Conservation (phyloP, 1,139 yeast species). For the Tardiomyces digboiensis region DNA sequence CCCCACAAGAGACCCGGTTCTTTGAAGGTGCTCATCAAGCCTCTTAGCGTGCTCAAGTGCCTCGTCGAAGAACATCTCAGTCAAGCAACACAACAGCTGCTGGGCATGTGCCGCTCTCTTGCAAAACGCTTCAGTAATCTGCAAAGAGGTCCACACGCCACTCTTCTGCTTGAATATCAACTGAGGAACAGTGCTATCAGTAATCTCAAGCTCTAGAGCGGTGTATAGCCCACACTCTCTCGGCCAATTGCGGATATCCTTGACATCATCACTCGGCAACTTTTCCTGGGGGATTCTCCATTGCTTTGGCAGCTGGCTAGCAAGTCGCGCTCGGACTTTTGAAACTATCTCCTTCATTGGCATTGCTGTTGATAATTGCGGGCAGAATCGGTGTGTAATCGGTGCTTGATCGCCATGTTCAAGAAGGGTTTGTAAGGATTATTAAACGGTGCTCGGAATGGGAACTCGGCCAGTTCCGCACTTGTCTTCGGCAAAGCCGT, state of each 20-base stretch:
- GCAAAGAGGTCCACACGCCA: constrained; percentile 33
- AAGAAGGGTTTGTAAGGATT: no score
- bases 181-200: constrained; percentile 34
- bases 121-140: constrained; percentile 40
- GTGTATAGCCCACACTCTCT: constrained; percentile 13
- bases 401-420: no score
- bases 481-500: no score
- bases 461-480: no score
- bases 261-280: constrained; percentile 13
- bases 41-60: constrained; percentile 33
- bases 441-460: no score
- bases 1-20: constrained; percentile 33
- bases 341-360: no score
- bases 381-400: no score
- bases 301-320: constrained; percentile 21
- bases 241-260: constrained; percentile 12
- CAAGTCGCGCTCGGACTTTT: constrained; percentile 10
- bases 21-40: constrained; percentile 29
- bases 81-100: constrained; percentile 32
- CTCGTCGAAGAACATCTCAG: constrained; percentile 16
- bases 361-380: no score
- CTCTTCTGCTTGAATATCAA: constrained; percentile 29
- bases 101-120: constrained; percentile 46
- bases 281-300: constrained; percentile 12
- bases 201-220: constrained; percentile 47